Evolutionary conservation across 495 filamentous ascomycete genomes (phyloP).

Genomic region (Penicillium longicatenatum): DNA sequence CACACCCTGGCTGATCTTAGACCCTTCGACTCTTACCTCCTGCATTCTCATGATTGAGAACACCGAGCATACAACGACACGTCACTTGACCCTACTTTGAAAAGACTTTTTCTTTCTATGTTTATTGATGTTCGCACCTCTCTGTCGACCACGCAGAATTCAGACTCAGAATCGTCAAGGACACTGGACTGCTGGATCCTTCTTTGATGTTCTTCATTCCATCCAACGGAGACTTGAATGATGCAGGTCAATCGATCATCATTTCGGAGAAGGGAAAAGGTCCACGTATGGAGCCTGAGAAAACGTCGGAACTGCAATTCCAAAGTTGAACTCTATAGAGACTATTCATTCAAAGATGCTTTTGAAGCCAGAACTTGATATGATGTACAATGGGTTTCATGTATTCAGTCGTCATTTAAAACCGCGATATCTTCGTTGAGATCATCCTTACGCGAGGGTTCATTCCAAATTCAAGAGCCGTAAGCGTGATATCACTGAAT

Average conservation of each 20-base stretch:
- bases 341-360: not conserved
- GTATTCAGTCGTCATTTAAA: constrained; percentile 10
- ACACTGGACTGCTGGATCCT: not conserved
- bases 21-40: not conserved
- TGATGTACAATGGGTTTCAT: constrained; percentile 14
- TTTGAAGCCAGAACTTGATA: not conserved
- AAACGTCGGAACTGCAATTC: not conserved
- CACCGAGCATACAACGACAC: not conserved
- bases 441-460: not conserved
- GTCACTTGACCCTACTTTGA: not conserved
- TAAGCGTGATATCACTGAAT: not conserved
- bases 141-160: not conserved
- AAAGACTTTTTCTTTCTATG: not conserved
- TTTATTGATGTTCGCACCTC: not conserved
- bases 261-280: not conserved
- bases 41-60: not conserved
- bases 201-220: not conserved
- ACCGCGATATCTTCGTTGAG: constrained; percentile 4
- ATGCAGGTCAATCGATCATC: not conserved
- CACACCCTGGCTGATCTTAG: not conserved
- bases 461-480: constrained; percentile 1
- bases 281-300: not conserved
- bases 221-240: not conserved
- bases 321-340: not conserved
- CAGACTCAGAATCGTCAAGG: not conserved